Percentiles rank a stretch among this genome's conserved stretches.
Evolutionary conservation across 177 flowering plant species (phyloP).

Genomic region (Tripterygium wilfordii): DNA sequence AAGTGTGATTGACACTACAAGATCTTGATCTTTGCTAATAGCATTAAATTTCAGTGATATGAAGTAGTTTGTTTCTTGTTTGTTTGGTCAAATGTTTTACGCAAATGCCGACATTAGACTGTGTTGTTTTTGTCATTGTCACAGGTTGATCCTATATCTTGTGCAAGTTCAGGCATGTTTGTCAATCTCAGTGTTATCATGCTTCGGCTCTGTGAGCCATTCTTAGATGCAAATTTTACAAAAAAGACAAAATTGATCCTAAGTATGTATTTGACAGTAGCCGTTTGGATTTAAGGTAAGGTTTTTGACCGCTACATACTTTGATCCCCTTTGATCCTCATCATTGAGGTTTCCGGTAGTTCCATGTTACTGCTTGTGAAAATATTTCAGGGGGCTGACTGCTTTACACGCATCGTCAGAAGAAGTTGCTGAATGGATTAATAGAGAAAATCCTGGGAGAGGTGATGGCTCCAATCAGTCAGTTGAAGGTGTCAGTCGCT

Average conservation of each 20-base stretch:
- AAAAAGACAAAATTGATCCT: slow-evolving; percentile 89
- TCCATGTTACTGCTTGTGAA: slow-evolving; percentile 7
- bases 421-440: slow-evolving; percentile 75
- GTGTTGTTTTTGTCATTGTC: slow-evolving; percentile 1
- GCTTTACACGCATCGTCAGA: slow-evolving; percentile 97
- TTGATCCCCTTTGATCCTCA: not conserved
- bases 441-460: slow-evolving; percentile 26
- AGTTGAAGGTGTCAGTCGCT: slow-evolving; percentile 44
- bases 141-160: slow-evolving; percentile 88
- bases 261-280: slow-evolving; percentile 58
- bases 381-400: slow-evolving; percentile 60
- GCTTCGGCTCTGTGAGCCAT: slow-evolving; percentile 94
- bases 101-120: not conserved
- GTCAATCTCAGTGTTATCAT: slow-evolving; percentile 92
- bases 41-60: too few relatives aligned
- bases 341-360: not conserved
- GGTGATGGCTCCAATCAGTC: slow-evolving; percentile 17
- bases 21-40: not conserved
- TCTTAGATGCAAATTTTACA: slow-evolving; percentile 73
- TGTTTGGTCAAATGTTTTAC: too few relatives aligned
- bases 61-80: too few relatives aligned
- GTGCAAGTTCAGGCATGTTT: slow-evolving; percentile 99
- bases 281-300: slow-evolving; percentile 77
- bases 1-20: not conserved
- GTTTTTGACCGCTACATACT: not conserved